Conservation (phyloP, 345 rosid species). For the Linum trigynum region DNA sequence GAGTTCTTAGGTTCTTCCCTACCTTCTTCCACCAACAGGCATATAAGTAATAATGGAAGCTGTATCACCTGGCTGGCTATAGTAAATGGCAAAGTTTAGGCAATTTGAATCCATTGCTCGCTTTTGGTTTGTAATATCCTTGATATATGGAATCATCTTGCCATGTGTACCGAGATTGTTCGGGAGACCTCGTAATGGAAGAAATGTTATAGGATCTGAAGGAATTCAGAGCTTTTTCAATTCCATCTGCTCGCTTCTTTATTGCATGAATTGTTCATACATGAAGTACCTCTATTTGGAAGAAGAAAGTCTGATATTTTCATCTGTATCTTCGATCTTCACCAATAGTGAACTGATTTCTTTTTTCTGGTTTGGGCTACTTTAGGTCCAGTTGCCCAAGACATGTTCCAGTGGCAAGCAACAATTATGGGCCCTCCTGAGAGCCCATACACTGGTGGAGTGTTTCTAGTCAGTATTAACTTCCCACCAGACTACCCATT, state of each 20-base stretch:
- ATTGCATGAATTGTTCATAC: background rate
- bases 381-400: slow-evolving; percentile 5
- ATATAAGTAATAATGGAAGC: too few species aligned
- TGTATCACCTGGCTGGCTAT: too few species aligned
- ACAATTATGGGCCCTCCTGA: slow-evolving; percentile 6
- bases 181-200: too few species aligned
- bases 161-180: too few species aligned
- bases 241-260: background rate
- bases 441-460: slow-evolving; percentile 4
- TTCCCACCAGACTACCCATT: slow-evolving; percentile 6
- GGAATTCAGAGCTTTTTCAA: too few species aligned
- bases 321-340: background rate
- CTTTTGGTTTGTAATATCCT: too few species aligned
- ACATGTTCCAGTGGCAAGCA: slow-evolving; percentile 7
- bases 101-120: too few species aligned
- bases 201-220: too few species aligned
- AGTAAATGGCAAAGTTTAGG: too few species aligned
- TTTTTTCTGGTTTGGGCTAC: background rate
- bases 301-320: background rate
- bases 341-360: background rate
- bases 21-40: too few species aligned
- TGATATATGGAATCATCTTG: too few species aligned
- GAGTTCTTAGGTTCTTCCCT: too few species aligned
- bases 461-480: slow-evolving; percentile 4
- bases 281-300: background rate